Evolutionary conservation across 345 rosid genomes (phyloP).

Genomic region (Cardamine occulta): DNA sequence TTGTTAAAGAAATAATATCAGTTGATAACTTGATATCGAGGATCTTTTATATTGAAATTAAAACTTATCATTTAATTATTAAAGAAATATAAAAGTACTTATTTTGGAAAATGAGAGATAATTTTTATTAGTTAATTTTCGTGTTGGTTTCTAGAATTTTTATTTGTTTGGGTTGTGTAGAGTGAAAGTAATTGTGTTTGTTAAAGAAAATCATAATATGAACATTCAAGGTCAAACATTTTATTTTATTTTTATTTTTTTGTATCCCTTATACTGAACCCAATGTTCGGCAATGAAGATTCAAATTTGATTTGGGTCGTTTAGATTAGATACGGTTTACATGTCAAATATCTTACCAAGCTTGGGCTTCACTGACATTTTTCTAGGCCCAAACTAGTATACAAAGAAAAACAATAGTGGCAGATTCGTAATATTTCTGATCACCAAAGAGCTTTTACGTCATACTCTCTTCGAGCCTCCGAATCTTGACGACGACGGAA

Average conservation of each 20-base stretch:
- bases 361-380: background rate
- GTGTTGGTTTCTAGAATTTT: background rate
- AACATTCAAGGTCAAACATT: background rate
- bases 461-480: background rate
- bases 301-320: background rate
- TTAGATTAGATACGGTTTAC: background rate
- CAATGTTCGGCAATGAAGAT: background rate
- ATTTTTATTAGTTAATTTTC: no score
- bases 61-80: no score
- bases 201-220: background rate
- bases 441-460: background rate
- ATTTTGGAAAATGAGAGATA: no score
- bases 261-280: background rate
- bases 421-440: background rate
- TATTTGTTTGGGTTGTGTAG: background rate
- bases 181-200: background rate
- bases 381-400: slow-evolving; percentile 6
- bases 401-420: background rate
- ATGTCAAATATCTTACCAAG: background rate
- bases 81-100: no score
- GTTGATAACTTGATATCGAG: no score
- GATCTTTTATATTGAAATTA: background rate
- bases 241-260: no score
- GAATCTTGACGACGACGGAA: background rate
- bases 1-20: no score